Base-by-base conservation (phyloP, 139 green algal species). In the Bryopsis sp. region DNA sequence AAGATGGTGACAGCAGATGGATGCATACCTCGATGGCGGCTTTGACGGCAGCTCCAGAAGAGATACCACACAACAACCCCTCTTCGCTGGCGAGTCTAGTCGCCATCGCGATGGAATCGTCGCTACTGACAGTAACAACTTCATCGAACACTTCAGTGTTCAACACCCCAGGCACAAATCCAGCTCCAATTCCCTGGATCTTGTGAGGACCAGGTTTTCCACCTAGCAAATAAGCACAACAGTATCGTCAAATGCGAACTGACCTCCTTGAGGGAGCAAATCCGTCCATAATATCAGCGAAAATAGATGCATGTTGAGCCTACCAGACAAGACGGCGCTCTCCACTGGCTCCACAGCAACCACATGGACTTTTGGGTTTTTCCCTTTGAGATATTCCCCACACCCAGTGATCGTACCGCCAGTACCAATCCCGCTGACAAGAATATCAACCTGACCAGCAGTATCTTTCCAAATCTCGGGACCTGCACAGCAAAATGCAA, bases 141-240 rank as follows among this genome's bases (percentile, higher is more conserved):
- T 94, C 92, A 67, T 95, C 83, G 46, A 94, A 77, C 22, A 98
- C 39, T n/a, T 61, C 35, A 2, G 80, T 83, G 70, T 96, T 83
- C 19, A 96, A 78, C 73, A 92, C 91, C 39, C 81, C 87, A 15
- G 94, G 94, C 4, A 99, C 84, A 71, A 99, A 98, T 5, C 94
- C 94, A 0, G 94, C 94, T 34, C 94, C 94, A 63, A 99, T 99
- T 75, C 94, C 88, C 73, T 96, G 92, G 74, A 98, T 98, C 79
- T 97, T 97, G 82, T 98, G 92, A 1, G 91, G 92, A 1, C 92
- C 89, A 6, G 91, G 89, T 64, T 78, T 82, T 68, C 87, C 85
- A 34, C 87, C 79, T 64, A 32, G 59, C 65, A 87, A 74, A 31
- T 34, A 19, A 34, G 6, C 32, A 3, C 3, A 24, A 62, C 28